Evolutionary conservation across 2,329 filamentous ascomycete species (phyloP).

Genomic region (Hypoxylon sp.): DNA sequence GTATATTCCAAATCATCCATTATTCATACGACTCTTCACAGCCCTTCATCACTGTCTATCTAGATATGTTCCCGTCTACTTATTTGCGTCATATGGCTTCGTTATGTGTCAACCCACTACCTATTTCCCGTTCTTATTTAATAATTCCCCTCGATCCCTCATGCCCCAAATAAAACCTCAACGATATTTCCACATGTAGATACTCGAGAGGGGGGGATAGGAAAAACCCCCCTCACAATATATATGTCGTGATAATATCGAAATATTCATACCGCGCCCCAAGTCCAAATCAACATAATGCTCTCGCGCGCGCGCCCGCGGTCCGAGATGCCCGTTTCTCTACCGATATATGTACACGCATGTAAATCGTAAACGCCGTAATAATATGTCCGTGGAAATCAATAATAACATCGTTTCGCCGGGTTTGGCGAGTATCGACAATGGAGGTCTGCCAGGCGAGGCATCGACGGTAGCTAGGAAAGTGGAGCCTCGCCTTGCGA

Average conservation of each 20-base stretch:
- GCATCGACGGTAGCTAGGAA: not conserved
- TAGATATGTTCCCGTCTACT: slow-evolving; percentile 17
- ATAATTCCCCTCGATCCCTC: slow-evolving; percentile 11
- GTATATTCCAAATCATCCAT: slow-evolving; percentile 16
- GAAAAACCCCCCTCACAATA: slow-evolving; percentile 37
- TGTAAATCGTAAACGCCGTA: slow-evolving; percentile 36
- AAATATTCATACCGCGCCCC: slow-evolving; percentile 4
- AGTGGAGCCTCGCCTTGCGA: not conserved
- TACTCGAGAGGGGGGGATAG: slow-evolving; percentile 1
- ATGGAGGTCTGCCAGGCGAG: not conserved
- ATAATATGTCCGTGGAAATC: slow-evolving; percentile 36
- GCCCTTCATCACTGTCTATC: slow-evolving; percentile 14
- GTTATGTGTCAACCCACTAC: slow-evolving; percentile 11
- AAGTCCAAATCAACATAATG: slow-evolving; percentile 26
- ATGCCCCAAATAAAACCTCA: too few species aligned
- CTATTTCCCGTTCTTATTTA: slow-evolving; percentile 9
- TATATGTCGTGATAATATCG: slow-evolving; percentile 22
- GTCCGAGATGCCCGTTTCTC: slow-evolving; percentile 26
- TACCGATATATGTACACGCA: slow-evolving; percentile 25
- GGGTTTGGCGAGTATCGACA: not conserved
- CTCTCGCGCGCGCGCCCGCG: slow-evolving; percentile 18
- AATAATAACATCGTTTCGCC: not conserved
- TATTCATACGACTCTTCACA: slow-evolving; percentile 15
- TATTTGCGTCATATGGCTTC: slow-evolving; percentile 31
- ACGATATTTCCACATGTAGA: not conserved